Base-by-base conservation (phyloP, 306 rosid genomes). In the Castanea crenata region DNA sequence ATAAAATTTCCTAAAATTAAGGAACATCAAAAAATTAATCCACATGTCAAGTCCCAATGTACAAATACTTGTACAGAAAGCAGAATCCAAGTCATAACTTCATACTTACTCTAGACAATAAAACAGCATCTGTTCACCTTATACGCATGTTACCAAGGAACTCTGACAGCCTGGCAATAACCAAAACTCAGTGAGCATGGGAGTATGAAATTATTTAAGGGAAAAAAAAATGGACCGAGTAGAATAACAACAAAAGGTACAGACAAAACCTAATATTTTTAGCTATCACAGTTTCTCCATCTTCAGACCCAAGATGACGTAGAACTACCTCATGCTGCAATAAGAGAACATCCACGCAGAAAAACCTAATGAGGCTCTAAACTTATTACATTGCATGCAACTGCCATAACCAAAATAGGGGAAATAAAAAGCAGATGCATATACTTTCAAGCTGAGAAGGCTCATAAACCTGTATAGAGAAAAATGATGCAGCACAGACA, bases 241-340 rank as follows among this genome's bases (percentile, higher is more conserved):
- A 25, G 27, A 25, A 25, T 25, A 44, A 49, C 76, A 23, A 21
- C 9, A 11, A 63, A 34, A 32, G 70, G 72, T 38, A 75, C 52
- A 82, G 32, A 62, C 69, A 77, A 77, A 81, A 95, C 99, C 96
- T 95, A 76, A 93, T 76, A 76, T 93, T 84, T 81, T 91, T 90
- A 44, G 99, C 96, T 83, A 95, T 95, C 78, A 95, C 92, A 4
- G 91, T 73, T 55, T 80, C 78, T 12, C 99, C 99, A 79, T 95
- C 98, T 77, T 89, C 93, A 72, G 94, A 92, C 73, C 97, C 98
- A 70, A 95, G 91, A 85, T 91, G 98, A 55, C 98, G 89, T 78
- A 93, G 74, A 67, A 74, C 92, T 34, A 88, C 93, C 86, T 93
- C 89, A 86, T 95, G 99, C 99, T 94, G 90, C 87, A 84, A 83